Percentiles rank a stretch among this genome's conserved stretches.
Conservation (phyloP, 805 yeast species). For the Kluyveromyces dobzhanskii region DNA sequence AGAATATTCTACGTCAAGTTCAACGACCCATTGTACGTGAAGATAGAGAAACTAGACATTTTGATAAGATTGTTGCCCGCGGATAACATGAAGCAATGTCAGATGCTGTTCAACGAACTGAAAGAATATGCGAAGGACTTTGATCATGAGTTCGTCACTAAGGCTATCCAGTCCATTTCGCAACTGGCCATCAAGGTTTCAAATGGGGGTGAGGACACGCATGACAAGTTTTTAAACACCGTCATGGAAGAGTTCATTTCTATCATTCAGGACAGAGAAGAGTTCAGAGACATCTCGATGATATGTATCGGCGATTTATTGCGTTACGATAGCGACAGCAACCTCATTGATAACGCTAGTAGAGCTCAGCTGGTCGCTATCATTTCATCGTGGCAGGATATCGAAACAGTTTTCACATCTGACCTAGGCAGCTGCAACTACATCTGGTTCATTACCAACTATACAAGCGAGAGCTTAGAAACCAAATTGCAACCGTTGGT, state of each 20-base stretch:
- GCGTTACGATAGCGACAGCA: conserved; percentile 35
- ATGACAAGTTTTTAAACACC: conserved; percentile 40
- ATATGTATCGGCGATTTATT: conserved; percentile 54
- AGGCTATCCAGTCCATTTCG: conserved; percentile 59
- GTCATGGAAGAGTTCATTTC: conserved; percentile 54
- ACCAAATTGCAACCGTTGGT: conserved; percentile 39
- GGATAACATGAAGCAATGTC: conserved; percentile 37
- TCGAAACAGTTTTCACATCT: conserved; percentile 38
- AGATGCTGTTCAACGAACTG: conserved; percentile 56
- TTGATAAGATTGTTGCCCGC: conserved; percentile 61
- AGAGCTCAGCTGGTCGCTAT: neutral
- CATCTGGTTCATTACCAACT: conserved; percentile 68
- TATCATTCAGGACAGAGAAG: conserved; percentile 53
- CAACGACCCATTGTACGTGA: conserved; percentile 73
- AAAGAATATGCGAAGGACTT: conserved; percentile 80
- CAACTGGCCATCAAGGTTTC: conserved; percentile 60
- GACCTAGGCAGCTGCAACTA: conserved; percentile 44
- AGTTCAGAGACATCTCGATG: conserved; percentile 45
- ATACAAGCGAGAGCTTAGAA: conserved; percentile 46
- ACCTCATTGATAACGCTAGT: neutral
- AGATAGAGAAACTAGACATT: conserved; percentile 69
- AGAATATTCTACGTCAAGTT: conserved; percentile 86
- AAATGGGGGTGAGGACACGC: conserved; percentile 5
- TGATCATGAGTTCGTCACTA: conserved; percentile 65
- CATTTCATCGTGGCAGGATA: conserved; percentile 14